These are phyloP conservation scores for Tylopilus rubrobrunneus DNA, from an alignment of 768 basidiomycete species.

Conservation along the genomic window DNA sequence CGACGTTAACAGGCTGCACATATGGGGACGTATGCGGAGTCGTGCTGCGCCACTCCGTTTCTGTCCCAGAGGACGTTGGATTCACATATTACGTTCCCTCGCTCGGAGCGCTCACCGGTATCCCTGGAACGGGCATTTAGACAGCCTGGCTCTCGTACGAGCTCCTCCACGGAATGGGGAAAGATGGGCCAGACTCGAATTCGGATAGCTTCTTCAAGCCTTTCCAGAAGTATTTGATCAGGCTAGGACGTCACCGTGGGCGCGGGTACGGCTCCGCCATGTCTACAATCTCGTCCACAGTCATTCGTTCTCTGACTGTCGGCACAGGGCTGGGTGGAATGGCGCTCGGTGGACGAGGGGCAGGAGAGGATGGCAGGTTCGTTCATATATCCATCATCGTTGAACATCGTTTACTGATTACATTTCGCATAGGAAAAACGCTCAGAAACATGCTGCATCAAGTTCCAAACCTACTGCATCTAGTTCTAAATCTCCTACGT, in stretches of 20 bases:
- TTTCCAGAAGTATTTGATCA: conserved; percentile 31
- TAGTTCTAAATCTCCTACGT: no score
- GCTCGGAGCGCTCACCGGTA: not conserved
- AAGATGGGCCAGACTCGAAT: conserved; percentile 9
- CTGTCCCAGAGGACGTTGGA: conserved; percentile 13
- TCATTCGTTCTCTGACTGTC: conserved; percentile 31
- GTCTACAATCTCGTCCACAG: conserved; percentile 16
- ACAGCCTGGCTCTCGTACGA: conserved; percentile 3
- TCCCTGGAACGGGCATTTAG: not conserved
- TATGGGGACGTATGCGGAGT: conserved; percentile 20
- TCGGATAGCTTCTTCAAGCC: conserved; percentile 31
- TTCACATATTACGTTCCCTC: conserved; percentile 15
- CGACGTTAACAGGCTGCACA: not conserved
- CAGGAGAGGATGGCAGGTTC: conserved; percentile 8
- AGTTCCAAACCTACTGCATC: no score
- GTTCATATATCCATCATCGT: no score
- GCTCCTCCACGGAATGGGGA: not conserved
- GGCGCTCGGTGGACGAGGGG: conserved; percentile 8
- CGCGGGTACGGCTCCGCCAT: conserved; percentile 6
- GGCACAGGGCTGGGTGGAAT: conserved; percentile 20
- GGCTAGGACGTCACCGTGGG: conserved; percentile 7
- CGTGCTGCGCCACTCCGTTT: conserved; percentile 15
- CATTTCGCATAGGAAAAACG: no score
- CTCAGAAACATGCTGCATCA: no score
- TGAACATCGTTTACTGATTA: no score